Percentiles rank a stretch among this genome's conserved stretches.
phyloP scores from a whole-genome alignment of 768 basidiomycete genomes.

The Rhodotorula sphaerocarpa region DNA sequence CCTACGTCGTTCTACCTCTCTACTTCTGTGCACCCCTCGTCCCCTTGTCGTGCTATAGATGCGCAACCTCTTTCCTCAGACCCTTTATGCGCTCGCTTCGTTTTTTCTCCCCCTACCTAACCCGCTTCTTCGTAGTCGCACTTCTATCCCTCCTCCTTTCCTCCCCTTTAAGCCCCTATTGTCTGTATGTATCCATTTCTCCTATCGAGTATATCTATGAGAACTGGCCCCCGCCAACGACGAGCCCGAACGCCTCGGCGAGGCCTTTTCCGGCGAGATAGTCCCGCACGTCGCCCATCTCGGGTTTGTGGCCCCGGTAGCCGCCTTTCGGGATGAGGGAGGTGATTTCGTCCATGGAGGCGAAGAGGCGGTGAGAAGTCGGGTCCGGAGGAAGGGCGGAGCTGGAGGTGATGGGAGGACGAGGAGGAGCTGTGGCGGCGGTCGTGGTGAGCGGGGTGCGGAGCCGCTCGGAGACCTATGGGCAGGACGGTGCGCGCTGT shows the following conservation, averaged over 20 bases:
- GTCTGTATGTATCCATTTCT: not conserved
- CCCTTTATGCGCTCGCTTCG: not conserved
- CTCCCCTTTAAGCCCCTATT: not conserved
- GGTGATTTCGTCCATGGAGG: constrained; percentile 44
- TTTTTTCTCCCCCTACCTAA: too few species aligned
- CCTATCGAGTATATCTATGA: not conserved
- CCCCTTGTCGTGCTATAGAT: too few species aligned
- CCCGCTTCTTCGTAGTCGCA: not conserved
- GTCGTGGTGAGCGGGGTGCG: constrained; percentile 38
- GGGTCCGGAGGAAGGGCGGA: too few species aligned
- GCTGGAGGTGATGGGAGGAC: not conserved
- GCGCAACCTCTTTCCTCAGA: too few species aligned
- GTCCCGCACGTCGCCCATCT: constrained; percentile 44
- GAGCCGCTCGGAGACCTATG: constrained; percentile 44
- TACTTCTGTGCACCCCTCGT: too few species aligned
- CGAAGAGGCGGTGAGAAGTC: constrained; percentile 37
- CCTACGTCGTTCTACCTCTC: too few species aligned
- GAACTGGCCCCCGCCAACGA: constrained; percentile 38
- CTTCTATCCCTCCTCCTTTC: not conserved
- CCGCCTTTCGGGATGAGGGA: constrained; percentile 42
- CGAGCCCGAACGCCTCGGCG: constrained; percentile 42
- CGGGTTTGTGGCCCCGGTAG: constrained; percentile 42
- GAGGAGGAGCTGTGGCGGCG: not conserved
- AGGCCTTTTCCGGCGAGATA: constrained; percentile 43
- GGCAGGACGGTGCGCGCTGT: not conserved